Conservation (phyloP, 495 filamentous ascomycete genomes). For the Aspergillus wentii region DNA sequence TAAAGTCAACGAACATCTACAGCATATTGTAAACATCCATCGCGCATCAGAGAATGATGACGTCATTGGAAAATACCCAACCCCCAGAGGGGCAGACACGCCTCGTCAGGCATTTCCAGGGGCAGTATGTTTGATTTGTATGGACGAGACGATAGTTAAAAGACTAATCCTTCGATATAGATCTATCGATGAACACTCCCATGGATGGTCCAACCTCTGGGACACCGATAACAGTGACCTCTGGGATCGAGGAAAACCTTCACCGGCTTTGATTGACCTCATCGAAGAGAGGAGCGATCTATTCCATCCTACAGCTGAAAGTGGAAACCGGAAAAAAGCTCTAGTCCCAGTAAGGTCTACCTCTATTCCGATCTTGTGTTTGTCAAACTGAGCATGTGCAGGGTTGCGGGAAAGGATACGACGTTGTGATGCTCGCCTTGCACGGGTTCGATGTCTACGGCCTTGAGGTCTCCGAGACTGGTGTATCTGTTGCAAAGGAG, state of each 20-base stretch:
- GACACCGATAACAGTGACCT: constrained; percentile 21
- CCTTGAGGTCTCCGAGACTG: constrained; percentile 25
- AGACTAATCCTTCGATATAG: neutral
- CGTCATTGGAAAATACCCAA: constrained; percentile 3
- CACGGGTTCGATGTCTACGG: constrained; percentile 29
- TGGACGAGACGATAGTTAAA: too few relatives aligned
- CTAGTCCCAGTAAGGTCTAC: constrained; percentile 25
- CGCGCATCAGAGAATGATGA: too few relatives aligned
- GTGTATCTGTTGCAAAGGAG: constrained; percentile 15
- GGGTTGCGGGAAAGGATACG: constrained; percentile 35
- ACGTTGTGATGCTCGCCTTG: constrained; percentile 27
- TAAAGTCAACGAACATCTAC: too few relatives aligned
- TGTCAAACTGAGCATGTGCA: constrained; percentile 4
- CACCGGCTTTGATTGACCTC: constrained; percentile 34
- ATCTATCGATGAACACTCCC: constrained; percentile 9
- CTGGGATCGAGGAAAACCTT: constrained; percentile 36
- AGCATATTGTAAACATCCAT: too few relatives aligned
- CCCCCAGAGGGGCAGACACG: constrained; percentile 1
- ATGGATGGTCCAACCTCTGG: constrained; percentile 32
- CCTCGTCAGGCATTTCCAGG: constrained; percentile 3
- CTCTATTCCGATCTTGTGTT: neutral
- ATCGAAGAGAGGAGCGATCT: constrained; percentile 22
- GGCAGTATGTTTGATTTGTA: neutral
- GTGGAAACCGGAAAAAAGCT: constrained; percentile 23
- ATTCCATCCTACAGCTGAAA: constrained; percentile 10